phyloP scores from a whole-genome alignment of 139 green algal genomes.

The Chlorella sp. region DNA sequence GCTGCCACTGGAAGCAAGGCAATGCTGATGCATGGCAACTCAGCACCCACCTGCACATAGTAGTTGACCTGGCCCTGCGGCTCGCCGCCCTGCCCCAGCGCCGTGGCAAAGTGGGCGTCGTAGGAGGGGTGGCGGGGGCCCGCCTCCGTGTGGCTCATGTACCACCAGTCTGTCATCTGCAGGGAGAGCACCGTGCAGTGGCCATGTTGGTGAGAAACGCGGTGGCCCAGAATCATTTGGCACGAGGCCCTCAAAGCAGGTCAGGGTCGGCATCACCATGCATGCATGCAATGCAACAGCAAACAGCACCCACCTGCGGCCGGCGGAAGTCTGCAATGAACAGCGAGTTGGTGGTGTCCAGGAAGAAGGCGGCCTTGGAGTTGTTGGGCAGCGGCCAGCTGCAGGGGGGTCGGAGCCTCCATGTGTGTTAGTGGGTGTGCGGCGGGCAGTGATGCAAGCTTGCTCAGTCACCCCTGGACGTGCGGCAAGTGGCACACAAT shows the following conservation, averaged over 20 bases:
- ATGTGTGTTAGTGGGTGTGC: no score
- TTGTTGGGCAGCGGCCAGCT: constrained; percentile 49
- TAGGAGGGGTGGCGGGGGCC: neutral
- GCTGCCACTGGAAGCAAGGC: no score
- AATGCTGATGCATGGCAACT: no score
- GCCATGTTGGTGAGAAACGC: no score
- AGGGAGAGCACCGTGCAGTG: no score
- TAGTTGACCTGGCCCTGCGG: neutral
- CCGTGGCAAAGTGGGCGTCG: constrained; percentile 16
- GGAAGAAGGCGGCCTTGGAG: constrained; percentile 34
- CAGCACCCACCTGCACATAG: neutral
- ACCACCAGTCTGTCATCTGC: constrained; percentile 17
- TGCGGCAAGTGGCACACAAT: no score
- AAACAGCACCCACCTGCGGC: neutral
- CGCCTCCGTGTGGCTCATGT: neutral
- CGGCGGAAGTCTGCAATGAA: constrained; percentile 29
- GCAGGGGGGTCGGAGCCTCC: no score
- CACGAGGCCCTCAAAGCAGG: no score
- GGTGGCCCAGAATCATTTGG: no score
- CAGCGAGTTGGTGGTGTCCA: constrained; percentile 39
- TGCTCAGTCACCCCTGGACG: no score
- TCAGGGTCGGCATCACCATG: no score
- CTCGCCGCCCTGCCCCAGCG: neutral
- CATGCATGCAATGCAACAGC: neutral
- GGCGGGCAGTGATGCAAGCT: no score